Evolutionary conservation across 495 filamentous ascomycete genomes (phyloP).

Genomic region (Zalerion maritima): DNA sequence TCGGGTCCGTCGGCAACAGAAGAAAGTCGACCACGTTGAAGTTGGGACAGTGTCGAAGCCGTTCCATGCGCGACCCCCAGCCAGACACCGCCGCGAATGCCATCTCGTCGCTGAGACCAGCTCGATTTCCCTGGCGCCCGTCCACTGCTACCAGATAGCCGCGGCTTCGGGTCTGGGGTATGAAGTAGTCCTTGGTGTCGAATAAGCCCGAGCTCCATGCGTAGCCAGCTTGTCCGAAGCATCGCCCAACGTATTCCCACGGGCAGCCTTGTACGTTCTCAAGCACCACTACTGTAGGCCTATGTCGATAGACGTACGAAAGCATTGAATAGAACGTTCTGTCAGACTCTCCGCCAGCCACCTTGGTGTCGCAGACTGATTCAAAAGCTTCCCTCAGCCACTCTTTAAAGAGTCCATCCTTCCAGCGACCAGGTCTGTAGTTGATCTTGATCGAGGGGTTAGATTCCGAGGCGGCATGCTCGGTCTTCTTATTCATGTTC

Average conservation of each 20-base stretch:
- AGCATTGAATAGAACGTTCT: slow-evolving; percentile 54
- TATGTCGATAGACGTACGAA: slow-evolving; percentile 35
- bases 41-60: slow-evolving; percentile 44
- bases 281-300: slow-evolving; percentile 52
- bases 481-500: slow-evolving; percentile 33
- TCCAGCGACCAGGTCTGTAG: no score
- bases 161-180: slow-evolving; percentile 64
- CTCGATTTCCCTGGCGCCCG: no score
- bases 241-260: slow-evolving; percentile 40
- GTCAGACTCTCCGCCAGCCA: slow-evolving; percentile 48
- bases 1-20: slow-evolving; percentile 39
- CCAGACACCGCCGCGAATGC: background rate
- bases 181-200: slow-evolving; percentile 64
- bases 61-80: slow-evolving; percentile 18
- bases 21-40: slow-evolving; percentile 49
- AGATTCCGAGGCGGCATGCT: no score
- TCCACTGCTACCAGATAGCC: slow-evolving; percentile 59
- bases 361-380: no score
- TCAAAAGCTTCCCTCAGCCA: no score
- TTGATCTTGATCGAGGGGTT: no score
- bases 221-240: slow-evolving; percentile 44
- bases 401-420: no score
- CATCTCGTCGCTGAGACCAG: slow-evolving; percentile 11
- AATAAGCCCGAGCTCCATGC: slow-evolving; percentile 24
- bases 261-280: slow-evolving; percentile 59